Conservation (phyloP, 345 rosid species). For the Aegle marmelos region DNA sequence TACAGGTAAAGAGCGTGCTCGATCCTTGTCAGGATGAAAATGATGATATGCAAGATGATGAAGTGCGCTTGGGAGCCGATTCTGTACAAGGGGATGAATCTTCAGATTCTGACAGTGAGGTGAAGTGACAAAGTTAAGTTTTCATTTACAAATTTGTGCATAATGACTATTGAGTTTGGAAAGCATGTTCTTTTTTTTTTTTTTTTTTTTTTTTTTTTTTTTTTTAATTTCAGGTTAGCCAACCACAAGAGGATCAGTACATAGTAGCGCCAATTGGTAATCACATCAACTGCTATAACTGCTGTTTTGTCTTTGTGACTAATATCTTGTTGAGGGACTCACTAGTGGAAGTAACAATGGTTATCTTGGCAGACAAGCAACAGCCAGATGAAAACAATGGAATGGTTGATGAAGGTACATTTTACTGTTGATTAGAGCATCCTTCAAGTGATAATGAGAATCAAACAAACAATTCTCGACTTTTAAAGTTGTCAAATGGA, state of each 20-base stretch:
- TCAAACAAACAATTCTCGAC: not conserved
- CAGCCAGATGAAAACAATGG: conserved; percentile 46
- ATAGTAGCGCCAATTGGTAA: conserved; percentile 72
- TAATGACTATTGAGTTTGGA: not conserved
- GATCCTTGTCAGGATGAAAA: conserved; percentile 96
- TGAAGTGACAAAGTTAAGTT: conserved; percentile 24
- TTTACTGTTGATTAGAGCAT: not conserved
- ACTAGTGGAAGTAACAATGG: conserved; percentile 16
- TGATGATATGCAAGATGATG: conserved; percentile 68
- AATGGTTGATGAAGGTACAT: conserved; percentile 65
- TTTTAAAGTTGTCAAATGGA: not conserved
- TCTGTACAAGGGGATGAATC: conserved; percentile 52
- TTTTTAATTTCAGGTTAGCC: conserved; percentile 53
- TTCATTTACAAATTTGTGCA: conserved; percentile 5
- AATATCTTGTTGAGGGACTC: conserved; percentile 4
- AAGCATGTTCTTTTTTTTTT: no score
- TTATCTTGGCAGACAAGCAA: conserved; percentile 51
- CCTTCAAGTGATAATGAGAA: not conserved
- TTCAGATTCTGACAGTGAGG: conserved; percentile 89
- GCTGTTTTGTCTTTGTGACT: not conserved
- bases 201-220: no score
- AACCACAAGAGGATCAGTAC: conserved; percentile 55
- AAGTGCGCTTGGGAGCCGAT: conserved; percentile 60
- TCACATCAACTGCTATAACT: conserved; percentile 11
- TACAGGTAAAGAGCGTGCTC: conserved; percentile 93